Conservation (phyloP, 176 grass and related monocot species). For the Oropetium thomaeum region DNA sequence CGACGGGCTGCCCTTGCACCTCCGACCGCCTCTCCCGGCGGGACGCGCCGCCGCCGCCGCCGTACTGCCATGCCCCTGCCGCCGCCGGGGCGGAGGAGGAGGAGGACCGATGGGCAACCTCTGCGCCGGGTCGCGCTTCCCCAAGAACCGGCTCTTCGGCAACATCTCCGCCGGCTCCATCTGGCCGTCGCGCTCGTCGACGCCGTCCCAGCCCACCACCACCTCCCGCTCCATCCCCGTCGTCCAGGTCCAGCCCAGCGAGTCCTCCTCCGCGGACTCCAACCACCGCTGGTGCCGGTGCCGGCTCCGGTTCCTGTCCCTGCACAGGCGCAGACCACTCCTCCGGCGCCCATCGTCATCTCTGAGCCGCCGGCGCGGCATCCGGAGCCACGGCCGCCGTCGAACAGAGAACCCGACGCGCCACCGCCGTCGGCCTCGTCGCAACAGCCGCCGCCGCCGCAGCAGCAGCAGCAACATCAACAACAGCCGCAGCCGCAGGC, state of each 20-base stretch:
- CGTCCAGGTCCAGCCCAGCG: conserved; percentile 35
- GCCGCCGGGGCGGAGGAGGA: neutral
- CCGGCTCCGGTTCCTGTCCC: neutral
- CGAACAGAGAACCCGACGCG: neutral
- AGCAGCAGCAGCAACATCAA: neutral
- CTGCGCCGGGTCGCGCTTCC: conserved; percentile 36
- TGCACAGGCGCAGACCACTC: conserved; percentile 7
- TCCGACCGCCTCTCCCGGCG: conserved; percentile 24
- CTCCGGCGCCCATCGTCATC: conserved; percentile 36
- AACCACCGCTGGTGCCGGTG: neutral
- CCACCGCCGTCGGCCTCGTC: too few relatives aligned
- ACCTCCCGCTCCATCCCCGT: conserved; percentile 43
- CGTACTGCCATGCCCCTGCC: conserved; percentile 32
- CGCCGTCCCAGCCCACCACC: conserved; percentile 28
- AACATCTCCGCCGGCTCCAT: conserved; percentile 38
- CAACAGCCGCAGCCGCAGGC: neutral
- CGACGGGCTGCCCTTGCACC: neutral
- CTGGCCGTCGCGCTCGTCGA: conserved; percentile 10
- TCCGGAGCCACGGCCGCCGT: neutral
- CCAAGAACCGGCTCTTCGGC: conserved; percentile 45
- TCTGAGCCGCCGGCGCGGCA: too few relatives aligned
- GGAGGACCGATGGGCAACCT: conserved; percentile 46
- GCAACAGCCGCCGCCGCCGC: neutral
- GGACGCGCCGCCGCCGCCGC: conserved; percentile 33
- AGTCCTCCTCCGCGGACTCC: neutral